These are phyloP conservation scores for Penicillium crustosum DNA, from an alignment of 2,329 filamentous ascomycete species.

Conservation along the genomic window DNA sequence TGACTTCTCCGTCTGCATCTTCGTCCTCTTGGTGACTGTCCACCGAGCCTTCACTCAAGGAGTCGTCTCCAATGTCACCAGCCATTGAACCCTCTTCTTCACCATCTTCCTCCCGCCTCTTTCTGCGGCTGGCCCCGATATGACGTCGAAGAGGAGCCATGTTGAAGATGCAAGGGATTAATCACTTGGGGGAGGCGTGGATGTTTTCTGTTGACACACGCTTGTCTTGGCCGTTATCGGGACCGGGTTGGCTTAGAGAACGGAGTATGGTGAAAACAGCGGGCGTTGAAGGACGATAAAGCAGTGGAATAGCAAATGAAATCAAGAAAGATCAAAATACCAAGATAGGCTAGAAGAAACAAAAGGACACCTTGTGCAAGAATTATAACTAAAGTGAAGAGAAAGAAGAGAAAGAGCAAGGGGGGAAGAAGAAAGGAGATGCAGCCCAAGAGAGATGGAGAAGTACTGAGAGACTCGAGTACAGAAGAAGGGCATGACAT, in stretches of 20 bases:
- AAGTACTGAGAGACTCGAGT: constrained; percentile 21
- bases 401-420: constrained; percentile 19
- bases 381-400: constrained; percentile 9
- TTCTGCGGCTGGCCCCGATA: constrained; percentile 47
- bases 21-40: constrained; percentile 59
- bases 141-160: constrained; percentile 49
- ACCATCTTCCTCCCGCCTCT: constrained; percentile 49
- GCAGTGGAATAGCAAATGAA: not conserved
- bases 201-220: not conserved
- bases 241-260: constrained; percentile 13
- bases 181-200: not conserved
- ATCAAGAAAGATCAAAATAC: constrained; percentile 12
- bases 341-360: constrained; percentile 6
- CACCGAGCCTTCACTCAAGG: constrained; percentile 61
- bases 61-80: constrained; percentile 59
- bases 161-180: constrained; percentile 2
- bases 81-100: constrained; percentile 51
- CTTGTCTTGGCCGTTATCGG: constrained; percentile 10
- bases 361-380: constrained; percentile 7
- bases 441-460: constrained; percentile 20
- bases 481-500: constrained; percentile 25
- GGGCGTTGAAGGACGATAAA: constrained; percentile 22
- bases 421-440: constrained; percentile 17
- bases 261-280: constrained; percentile 20
- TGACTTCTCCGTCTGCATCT: constrained; percentile 60